Base-by-base conservation (phyloP, 176 grass and related monocot genomes). In the Carex cristatella region DNA sequence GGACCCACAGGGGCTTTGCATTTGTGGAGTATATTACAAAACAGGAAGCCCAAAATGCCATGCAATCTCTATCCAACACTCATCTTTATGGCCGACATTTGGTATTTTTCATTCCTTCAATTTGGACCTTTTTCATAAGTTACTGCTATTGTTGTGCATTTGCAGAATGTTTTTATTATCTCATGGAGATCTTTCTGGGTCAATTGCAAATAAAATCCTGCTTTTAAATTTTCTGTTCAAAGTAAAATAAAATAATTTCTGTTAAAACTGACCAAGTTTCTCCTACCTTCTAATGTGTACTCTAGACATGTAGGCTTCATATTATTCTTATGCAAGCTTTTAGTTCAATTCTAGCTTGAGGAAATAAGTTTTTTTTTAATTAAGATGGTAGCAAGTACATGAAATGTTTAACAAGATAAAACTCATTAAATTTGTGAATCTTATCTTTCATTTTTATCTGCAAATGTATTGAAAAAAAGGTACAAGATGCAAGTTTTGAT, bases 31-130 rank as follows among this genome's bases (percentile, higher is more conserved):
- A 88, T 4, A 84, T 98, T 62, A 93, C 93, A 0, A 98, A 94
- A 61, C 93, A 98, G 89, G 95, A 95, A 88, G 93, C 95, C 2
- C 93, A 98, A 71, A 94, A 89, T 56, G 91, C 93, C 54, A 57
- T 95, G 19, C 86, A 95, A 83, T 90, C 93, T 69, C 95, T 98
- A 5, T 80, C 89, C 42, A 98, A 70, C 89, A 98, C 91, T 6
- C 96, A 98, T 92, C 90, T 98, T 2, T 98, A 98, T 15, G 93
- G 93, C 2, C 89, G 93, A 5, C 93, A 92, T 79, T 82, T 98
- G 96, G 96, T 95, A 95, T 44, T 71, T 44, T 71, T 51, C 54
- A 69, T 75, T 4, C 46, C 83, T 86, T 35, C 18, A 65, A 6
- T 61, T 68, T 2, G 32, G 35, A 27, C 19, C 86, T 82, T 37